A percentile compares a stretch with the other conserved stretches of the same genome.
phyloP scores from a whole-genome alignment of 106 monocot species.

The Ottelia alismoides region DNA sequence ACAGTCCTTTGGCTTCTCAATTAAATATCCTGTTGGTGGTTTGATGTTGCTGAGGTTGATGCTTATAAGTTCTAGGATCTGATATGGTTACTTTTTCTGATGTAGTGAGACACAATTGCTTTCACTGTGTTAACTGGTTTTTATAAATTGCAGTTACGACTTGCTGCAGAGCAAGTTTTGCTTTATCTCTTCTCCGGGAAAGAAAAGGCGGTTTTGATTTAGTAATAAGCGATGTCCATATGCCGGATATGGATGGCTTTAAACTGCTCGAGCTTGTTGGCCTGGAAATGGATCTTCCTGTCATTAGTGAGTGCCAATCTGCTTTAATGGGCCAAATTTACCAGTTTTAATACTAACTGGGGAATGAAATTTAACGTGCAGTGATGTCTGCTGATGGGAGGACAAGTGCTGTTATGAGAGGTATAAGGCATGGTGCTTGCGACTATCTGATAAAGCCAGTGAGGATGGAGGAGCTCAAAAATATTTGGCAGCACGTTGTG shows the following conservation, averaged over 20 bases:
- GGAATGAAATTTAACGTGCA: no score
- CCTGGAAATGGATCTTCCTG: slow-evolving; percentile 27
- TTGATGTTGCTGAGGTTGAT: no score
- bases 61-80: no score
- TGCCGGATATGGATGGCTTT: slow-evolving; percentile 27
- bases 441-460: slow-evolving; percentile 23
- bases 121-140: background rate
- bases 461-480: slow-evolving; percentile 19
- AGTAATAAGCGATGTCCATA: slow-evolving; percentile 23
- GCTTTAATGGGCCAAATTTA: no score
- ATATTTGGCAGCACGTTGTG: slow-evolving; percentile 26
- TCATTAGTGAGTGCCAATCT: slow-evolving; percentile 25
- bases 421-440: slow-evolving; percentile 23
- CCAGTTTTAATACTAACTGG: no score
- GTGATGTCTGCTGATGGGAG: slow-evolving; percentile 26
- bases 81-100: no score
- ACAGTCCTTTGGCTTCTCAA: no score
- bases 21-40: no score
- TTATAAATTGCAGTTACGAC: slow-evolving; percentile 13
- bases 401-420: slow-evolving; percentile 16
- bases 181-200: slow-evolving; percentile 18
- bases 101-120: no score
- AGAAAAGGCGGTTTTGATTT: slow-evolving; percentile 12
- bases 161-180: slow-evolving; percentile 7
- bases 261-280: slow-evolving; percentile 19